These are phyloP conservation scores for Xylariaceae sp. DNA, from an alignment of 2,329 filamentous ascomycete species.

Conservation along the genomic window DNA sequence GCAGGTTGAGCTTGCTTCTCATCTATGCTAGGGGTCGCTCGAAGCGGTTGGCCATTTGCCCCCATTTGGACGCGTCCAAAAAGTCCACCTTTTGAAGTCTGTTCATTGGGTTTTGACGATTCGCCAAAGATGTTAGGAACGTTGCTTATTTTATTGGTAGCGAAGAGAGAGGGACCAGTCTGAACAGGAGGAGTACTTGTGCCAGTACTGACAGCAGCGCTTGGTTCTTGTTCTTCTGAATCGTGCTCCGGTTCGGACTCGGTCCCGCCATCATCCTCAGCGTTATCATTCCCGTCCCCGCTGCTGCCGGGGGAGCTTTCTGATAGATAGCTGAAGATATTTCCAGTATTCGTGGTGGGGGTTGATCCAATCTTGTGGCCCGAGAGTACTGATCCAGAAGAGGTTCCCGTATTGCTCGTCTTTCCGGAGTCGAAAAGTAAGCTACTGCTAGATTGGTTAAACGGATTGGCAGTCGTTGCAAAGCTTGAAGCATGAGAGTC, in stretches of 20 bases:
- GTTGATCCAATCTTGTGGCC: conserved; percentile 34
- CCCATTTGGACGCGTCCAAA: conserved; percentile 43
- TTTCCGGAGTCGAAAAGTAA: conserved; percentile 50
- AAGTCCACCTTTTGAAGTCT: conserved; percentile 38
- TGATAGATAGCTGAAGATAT: conserved; percentile 67
- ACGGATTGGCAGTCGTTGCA: conserved; percentile 37
- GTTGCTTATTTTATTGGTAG: conserved; percentile 37
- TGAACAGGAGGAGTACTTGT: conserved; percentile 49
- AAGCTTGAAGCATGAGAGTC: conserved; percentile 40
- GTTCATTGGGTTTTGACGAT: conserved; percentile 28
- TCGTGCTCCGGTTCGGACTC: conserved; percentile 53
- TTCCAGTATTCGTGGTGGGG: conserved; percentile 43
- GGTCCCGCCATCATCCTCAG: conserved; percentile 54
- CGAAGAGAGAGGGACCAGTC: conserved; percentile 42
- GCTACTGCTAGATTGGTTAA: conserved; percentile 45
- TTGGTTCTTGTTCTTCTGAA: conserved; percentile 51
- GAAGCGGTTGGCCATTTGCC: conserved; percentile 41
- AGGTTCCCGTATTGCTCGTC: conserved; percentile 31
- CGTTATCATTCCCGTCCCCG: conserved; percentile 52
- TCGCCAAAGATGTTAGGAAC: conserved; percentile 32
- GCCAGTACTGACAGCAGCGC: conserved; percentile 49
- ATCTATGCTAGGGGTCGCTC: conserved; percentile 32
- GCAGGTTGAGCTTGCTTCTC: conserved; percentile 22
- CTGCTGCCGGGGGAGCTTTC: conserved; percentile 63
- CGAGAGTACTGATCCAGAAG: conserved; percentile 34